Conservation (phyloP, 495 filamentous ascomycete genomes). For the Podospora australis region DNA sequence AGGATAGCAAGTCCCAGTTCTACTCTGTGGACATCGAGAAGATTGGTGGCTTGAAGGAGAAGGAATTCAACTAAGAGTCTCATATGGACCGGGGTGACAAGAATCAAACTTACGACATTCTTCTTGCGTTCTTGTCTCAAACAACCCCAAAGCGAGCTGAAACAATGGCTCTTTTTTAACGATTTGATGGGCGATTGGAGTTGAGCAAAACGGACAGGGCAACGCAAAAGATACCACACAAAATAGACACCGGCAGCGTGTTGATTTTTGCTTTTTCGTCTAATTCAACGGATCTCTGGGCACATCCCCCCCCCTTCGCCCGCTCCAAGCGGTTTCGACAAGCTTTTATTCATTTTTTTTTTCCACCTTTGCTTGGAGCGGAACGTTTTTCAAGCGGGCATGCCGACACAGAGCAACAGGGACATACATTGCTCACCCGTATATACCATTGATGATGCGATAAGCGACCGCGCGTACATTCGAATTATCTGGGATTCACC, state of each 20-base stretch:
- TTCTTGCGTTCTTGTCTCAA: constrained; percentile 5
- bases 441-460: constrained; percentile 1
- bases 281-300: constrained; percentile 5
- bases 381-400: background rate
- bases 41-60: constrained; percentile 92
- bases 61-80: constrained; percentile 44
- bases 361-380: constrained; percentile 5
- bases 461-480: constrained; percentile 8
- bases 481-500: background rate
- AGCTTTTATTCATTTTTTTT: constrained; percentile 4
- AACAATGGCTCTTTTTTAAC: constrained; percentile 5
- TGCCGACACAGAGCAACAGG: constrained; percentile 1
- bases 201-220: constrained; percentile 16
- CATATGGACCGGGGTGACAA: background rate
- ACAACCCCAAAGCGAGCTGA: too few relatives aligned
- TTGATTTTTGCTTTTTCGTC: constrained; percentile 11
- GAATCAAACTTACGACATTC: background rate
- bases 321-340: constrained; percentile 1
- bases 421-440: background rate
- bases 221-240: constrained; percentile 18
- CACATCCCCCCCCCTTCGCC: background rate
- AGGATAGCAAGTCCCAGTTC: constrained; percentile 67
- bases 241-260: constrained; percentile 9
- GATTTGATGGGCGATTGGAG: constrained; percentile 17
- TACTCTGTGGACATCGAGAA: constrained; percentile 89